Conservation (phyloP, 805 yeast genomes). For the Yarrowia sp. region DNA sequence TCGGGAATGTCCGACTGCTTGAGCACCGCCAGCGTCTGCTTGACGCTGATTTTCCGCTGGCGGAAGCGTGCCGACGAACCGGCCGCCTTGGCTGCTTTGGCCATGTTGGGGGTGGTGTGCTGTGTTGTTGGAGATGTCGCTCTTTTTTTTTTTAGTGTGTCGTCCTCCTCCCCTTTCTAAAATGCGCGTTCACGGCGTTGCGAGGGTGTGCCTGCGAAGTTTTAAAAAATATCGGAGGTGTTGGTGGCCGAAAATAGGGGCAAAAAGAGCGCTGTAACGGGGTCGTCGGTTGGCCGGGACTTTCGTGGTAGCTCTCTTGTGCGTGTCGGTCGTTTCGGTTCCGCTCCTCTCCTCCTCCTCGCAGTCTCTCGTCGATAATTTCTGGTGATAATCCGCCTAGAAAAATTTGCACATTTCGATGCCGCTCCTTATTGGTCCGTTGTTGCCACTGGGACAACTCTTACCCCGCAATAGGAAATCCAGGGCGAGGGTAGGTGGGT, state of each 20-base stretch:
- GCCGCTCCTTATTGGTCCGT: slow-evolving; percentile 38
- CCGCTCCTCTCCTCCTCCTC: slow-evolving; percentile 39
- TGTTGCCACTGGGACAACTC: slow-evolving; percentile 39
- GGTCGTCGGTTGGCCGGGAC: slow-evolving; percentile 21
- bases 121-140: slow-evolving; percentile 33
- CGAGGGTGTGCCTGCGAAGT: slow-evolving; percentile 18
- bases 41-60: slow-evolving; percentile 92
- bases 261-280: slow-evolving; percentile 19
- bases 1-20: slow-evolving; percentile 82
- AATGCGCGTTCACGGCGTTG: slow-evolving; percentile 32
- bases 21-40: slow-evolving; percentile 80
- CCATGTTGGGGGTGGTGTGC: slow-evolving; percentile 24
- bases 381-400: slow-evolving; percentile 36
- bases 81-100: slow-evolving; percentile 52
- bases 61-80: slow-evolving; percentile 71
- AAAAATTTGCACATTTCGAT: slow-evolving; percentile 39
- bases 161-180: slow-evolving; percentile 31
- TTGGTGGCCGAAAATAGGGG: slow-evolving; percentile 23
- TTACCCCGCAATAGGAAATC: slow-evolving; percentile 35
- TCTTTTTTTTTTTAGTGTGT: slow-evolving; percentile 12
- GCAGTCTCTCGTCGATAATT: slow-evolving; percentile 38
- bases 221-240: slow-evolving; percentile 3
- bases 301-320: no score
- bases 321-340: slow-evolving; percentile 23
- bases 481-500: slow-evolving; percentile 21